phyloP scores from a whole-genome alignment of 2,329 filamentous ascomycete genomes.

The Fusarium poae region DNA sequence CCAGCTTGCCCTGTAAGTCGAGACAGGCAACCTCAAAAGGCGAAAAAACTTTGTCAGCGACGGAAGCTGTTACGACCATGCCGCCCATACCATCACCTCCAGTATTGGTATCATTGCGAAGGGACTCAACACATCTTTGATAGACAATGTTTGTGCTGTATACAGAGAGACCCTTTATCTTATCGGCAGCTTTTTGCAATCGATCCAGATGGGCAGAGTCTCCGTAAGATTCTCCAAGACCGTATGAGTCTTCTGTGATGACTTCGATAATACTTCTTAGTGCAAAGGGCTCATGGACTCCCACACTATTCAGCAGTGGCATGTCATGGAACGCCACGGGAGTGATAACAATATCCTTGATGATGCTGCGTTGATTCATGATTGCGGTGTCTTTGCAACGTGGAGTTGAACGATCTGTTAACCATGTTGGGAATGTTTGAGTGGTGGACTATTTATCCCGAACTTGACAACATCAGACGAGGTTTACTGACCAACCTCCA shows the following conservation, averaged over 20 bases:
- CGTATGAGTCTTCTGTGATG: slow-evolving; percentile 53
- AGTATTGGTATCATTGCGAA: slow-evolving; percentile 64
- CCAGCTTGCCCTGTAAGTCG: slow-evolving; percentile 58
- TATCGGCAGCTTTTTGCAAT: slow-evolving; percentile 51
- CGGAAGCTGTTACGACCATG: slow-evolving; percentile 59
- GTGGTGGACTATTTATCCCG: slow-evolving; percentile 39
- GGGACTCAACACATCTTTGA: slow-evolving; percentile 82
- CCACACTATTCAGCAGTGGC: slow-evolving; percentile 59
- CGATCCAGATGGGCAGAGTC: slow-evolving; percentile 55
- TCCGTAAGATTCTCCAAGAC: slow-evolving; percentile 58
- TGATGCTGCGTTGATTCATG: slow-evolving; percentile 50
- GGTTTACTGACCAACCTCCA: background rate
- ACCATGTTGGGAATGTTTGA: slow-evolving; percentile 21
- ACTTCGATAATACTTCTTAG: slow-evolving; percentile 59
- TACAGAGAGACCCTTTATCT: slow-evolving; percentile 50
- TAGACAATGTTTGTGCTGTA: slow-evolving; percentile 85
- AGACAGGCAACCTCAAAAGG: slow-evolving; percentile 60
- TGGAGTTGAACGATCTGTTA: background rate
- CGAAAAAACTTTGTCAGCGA: slow-evolving; percentile 58
- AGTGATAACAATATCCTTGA: slow-evolving; percentile 57
- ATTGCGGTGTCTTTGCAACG: slow-evolving; percentile 6
- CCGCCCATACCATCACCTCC: slow-evolving; percentile 71
- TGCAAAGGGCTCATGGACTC: slow-evolving; percentile 59
- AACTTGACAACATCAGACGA: background rate
- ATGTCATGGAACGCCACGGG: slow-evolving; percentile 61